Evolutionary conservation across 208 protist genomes (phyloP).

Genomic region (Crithidia fasciculata): DNA sequence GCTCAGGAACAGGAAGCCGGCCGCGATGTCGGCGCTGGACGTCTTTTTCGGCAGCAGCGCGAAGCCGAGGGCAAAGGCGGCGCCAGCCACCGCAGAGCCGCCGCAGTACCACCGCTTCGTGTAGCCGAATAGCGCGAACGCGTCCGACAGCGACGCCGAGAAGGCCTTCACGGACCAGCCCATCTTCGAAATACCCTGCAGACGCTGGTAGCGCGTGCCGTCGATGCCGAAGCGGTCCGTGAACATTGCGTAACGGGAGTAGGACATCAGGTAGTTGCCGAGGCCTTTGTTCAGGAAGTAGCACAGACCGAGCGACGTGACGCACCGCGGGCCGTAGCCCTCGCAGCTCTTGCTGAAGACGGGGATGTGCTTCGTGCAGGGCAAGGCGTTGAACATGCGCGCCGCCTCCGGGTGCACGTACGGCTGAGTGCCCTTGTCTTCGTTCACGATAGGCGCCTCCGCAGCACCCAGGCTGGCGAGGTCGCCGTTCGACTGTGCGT

Average conservation of each 20-base stretch:
- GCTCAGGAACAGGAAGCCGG: constrained; percentile 58
- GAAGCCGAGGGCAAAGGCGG: constrained; percentile 42
- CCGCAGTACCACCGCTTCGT: constrained; percentile 69
- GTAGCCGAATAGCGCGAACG: constrained; percentile 62
- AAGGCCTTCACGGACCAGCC: constrained; percentile 72
- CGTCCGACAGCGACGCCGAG: constrained; percentile 52
- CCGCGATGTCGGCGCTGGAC: constrained; percentile 37
- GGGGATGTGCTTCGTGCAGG: constrained; percentile 37
- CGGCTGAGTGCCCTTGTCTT: too few species aligned
- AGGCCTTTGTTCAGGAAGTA: constrained; percentile 60
- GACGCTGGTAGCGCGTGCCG: constrained; percentile 57
- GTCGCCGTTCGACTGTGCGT: too few species aligned
- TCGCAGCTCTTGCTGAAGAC: constrained; percentile 46
- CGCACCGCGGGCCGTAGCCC: constrained; percentile 42
- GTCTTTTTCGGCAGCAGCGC: constrained; percentile 44
- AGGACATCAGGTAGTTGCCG: constrained; percentile 43
- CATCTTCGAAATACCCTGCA: constrained; percentile 48
- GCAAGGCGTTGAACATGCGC: constrained; percentile 16
- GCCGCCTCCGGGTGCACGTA: constrained; percentile 33
- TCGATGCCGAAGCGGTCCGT: constrained; percentile 43
- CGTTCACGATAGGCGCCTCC: too few species aligned
- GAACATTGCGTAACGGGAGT: constrained; percentile 58
- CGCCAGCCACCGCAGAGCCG: constrained; percentile 48
- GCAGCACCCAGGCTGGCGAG: too few species aligned
- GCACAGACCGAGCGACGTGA: constrained; percentile 38